Percentiles rank a stretch among this genome's conserved stretches.
phyloP scores from a whole-genome alignment of 495 filamentous ascomycete species.

The Penicillium argentinense region DNA sequence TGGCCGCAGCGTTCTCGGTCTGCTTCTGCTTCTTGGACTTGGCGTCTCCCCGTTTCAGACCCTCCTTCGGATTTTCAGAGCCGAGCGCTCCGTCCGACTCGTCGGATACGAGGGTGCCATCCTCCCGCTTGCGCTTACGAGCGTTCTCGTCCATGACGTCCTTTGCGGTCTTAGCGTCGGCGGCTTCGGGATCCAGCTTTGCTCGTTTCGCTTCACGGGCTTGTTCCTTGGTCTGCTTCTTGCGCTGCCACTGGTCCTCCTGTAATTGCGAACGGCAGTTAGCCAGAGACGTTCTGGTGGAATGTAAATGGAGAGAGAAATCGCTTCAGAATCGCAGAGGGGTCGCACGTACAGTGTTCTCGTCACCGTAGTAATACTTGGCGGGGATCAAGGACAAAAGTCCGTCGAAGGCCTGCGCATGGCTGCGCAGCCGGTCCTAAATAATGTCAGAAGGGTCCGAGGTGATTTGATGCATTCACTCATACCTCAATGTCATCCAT shows the following conservation, averaged over 20 bases:
- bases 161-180: slow-evolving; percentile 66
- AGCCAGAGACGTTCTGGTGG: slow-evolving; percentile 16
- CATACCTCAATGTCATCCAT: slow-evolving; percentile 52
- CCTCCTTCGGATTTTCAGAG: slow-evolving; percentile 43
- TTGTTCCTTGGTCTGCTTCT: slow-evolving; percentile 85
- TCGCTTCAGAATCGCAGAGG: slow-evolving; percentile 1
- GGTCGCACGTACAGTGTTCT: slow-evolving; percentile 70
- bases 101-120: slow-evolving; percentile 41
- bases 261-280: slow-evolving; percentile 40
- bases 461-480: slow-evolving; percentile 5
- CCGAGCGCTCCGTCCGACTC: slow-evolving; percentile 46
- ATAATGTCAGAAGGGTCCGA: slow-evolving; percentile 10
- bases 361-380: slow-evolving; percentile 87
- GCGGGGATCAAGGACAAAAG: slow-evolving; percentile 90
- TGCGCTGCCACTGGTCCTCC: slow-evolving; percentile 82
- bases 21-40: slow-evolving; percentile 37
- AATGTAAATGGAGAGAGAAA: too few relatives aligned
- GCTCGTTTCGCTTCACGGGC: slow-evolving; percentile 72
- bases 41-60: slow-evolving; percentile 34
- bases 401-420: slow-evolving; percentile 86
- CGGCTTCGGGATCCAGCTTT: slow-evolving; percentile 80
- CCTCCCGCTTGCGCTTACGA: slow-evolving; percentile 65
- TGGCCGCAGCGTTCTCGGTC: slow-evolving; percentile 25
- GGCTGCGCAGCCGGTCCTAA: slow-evolving; percentile 78
- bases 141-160: slow-evolving; percentile 82